Evolutionary conservation across 768 basidiomycete genomes (phyloP).

Genomic region (Russula sp.): DNA sequence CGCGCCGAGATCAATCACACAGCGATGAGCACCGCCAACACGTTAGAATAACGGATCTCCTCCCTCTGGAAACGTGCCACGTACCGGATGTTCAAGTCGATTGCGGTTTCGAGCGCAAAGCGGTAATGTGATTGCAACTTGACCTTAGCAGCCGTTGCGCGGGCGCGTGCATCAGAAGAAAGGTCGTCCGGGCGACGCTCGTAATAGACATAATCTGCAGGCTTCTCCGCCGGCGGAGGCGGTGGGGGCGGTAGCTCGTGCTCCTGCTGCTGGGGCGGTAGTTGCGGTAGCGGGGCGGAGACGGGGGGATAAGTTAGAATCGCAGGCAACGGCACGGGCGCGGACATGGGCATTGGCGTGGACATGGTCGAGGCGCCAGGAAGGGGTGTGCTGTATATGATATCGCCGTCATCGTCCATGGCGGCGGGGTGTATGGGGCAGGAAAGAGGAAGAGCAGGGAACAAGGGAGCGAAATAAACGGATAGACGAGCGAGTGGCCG

Average conservation of each 20-base stretch:
- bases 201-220: constrained; percentile 89
- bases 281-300: background rate
- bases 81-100: constrained; percentile 89
- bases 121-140: constrained; percentile 97
- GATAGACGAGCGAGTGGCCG: background rate
- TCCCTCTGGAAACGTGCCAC: constrained; percentile 1
- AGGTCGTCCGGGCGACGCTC: constrained; percentile 74
- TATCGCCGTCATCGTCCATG: constrained; percentile 25
- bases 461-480: background rate
- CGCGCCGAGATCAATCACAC: background rate
- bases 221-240: constrained; percentile 35
- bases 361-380: constrained; percentile 13
- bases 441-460: background rate
- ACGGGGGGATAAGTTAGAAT: background rate
- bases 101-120: constrained; percentile 93
- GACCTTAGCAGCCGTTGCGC: constrained; percentile 87
- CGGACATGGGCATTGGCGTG: background rate
- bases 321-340: background rate
- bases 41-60: background rate
- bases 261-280: background rate
- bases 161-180: constrained; percentile 75
- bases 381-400: constrained; percentile 30
- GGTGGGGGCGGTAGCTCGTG: background rate
- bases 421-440: background rate
- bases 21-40: background rate